phyloP scores from a whole-genome alignment of 768 basidiomycete genomes.

The Trametopsis cervina region DNA sequence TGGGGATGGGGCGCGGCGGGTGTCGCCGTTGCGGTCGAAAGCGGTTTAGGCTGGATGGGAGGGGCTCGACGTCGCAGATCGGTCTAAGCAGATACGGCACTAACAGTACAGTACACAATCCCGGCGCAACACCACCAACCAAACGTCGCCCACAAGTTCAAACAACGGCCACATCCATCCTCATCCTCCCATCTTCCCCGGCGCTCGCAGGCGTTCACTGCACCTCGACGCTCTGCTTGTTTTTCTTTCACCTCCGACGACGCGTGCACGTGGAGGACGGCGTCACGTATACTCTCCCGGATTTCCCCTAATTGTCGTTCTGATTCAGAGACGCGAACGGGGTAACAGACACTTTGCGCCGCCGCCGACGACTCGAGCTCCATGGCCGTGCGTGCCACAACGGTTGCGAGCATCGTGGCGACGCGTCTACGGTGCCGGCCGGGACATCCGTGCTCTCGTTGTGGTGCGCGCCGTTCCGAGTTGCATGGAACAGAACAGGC shows the following conservation, averaged over 20 bases:
- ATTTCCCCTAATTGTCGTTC: neutral
- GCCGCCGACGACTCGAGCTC: too few species aligned
- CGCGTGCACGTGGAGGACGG: too few species aligned
- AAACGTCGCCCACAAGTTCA: constrained; percentile 12
- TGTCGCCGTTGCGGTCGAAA: neutral
- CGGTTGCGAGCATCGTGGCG: neutral
- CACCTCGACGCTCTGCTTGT: neutral
- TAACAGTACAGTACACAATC: neutral
- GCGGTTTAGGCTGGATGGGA: neutral
- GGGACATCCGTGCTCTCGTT: too few species aligned
- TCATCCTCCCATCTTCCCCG: neutral
- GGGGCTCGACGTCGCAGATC: neutral
- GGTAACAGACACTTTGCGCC: neutral
- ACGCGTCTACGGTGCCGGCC: too few species aligned
- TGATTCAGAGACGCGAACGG: neutral
- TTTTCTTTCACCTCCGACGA: neutral
- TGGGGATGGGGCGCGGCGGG: too few species aligned
- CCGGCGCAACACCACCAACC: neutral
- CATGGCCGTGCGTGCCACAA: too few species aligned
- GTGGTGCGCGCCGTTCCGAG: too few species aligned
- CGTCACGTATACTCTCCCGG: too few species aligned
- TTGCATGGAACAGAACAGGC: too few species aligned
- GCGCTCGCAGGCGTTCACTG: neutral
- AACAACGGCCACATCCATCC: constrained; percentile 8
- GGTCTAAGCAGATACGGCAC: neutral